Evolutionary conservation across 2,329 filamentous ascomycete genomes (phyloP).

Genomic region (Ceratocystis variospora): DNA sequence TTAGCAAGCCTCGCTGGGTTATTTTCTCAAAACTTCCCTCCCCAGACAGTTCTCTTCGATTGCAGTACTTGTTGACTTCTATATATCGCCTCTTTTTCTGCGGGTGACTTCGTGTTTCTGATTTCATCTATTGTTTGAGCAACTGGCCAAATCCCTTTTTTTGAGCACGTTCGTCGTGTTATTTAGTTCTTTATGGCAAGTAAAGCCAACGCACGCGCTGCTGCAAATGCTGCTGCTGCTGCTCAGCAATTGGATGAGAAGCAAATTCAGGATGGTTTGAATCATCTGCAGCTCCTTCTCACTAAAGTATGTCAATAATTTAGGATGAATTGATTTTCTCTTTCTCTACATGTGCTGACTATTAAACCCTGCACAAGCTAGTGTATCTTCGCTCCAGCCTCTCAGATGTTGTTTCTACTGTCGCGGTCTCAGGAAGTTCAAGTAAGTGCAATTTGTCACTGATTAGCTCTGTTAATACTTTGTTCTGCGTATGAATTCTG

Average conservation of each 20-base stretch:
- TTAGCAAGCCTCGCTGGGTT: too few species aligned
- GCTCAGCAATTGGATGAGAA: constrained; percentile 16
- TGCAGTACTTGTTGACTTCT: not conserved
- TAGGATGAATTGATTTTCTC: not conserved
- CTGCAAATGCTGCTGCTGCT: constrained; percentile 9
- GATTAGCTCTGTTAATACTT: not conserved
- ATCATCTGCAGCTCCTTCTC: constrained; percentile 17
- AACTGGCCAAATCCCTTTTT: not conserved
- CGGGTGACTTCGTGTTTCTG: not conserved
- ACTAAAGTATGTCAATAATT: constrained; percentile 17
- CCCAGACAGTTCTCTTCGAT: not conserved
- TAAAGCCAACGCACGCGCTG: constrained; percentile 17
- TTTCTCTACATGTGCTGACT: not conserved
- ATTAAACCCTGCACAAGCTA: constrained; percentile 7
- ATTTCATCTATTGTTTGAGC: not conserved
- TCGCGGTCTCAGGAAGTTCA: constrained; percentile 11
- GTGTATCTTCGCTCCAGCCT: constrained; percentile 18
- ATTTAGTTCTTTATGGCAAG: constrained; percentile 12
- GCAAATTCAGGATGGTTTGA: constrained; percentile 17
- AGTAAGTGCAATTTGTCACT: constrained; percentile 7
- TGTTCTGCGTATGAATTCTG: not conserved
- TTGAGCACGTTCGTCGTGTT: not conserved
- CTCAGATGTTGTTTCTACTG: constrained; percentile 17
- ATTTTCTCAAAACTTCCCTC: not conserved
- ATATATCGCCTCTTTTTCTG: not conserved